Conservation (phyloP, 768 basidiomycete genomes). For the Psilocybe subaeruginosa region DNA sequence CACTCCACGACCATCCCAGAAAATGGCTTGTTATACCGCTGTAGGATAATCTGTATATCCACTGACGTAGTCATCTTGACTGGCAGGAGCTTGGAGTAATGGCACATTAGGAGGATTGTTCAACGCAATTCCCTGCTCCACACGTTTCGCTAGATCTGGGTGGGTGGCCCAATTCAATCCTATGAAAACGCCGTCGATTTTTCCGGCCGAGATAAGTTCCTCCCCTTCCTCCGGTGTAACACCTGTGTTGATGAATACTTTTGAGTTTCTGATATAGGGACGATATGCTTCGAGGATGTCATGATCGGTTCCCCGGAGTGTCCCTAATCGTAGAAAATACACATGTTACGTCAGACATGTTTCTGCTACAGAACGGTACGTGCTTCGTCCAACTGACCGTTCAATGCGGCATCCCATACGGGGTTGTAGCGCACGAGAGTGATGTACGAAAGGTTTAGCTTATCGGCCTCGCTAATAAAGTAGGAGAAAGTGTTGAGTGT, state of each 20-base stretch:
- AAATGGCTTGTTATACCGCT: background rate
- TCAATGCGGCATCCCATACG: background rate
- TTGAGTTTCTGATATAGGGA: slow-evolving; percentile 3
- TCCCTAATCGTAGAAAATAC: background rate
- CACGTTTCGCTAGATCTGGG: slow-evolving; percentile 6
- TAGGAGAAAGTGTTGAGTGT: slow-evolving; percentile 44
- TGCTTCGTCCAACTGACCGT: background rate
- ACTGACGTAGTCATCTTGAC: background rate
- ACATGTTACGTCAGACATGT: too few species aligned
- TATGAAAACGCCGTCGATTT: slow-evolving; percentile 1
- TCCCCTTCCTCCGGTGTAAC: slow-evolving; percentile 6
- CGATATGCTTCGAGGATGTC: slow-evolving; percentile 3
- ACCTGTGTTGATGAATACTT: slow-evolving; percentile 3
- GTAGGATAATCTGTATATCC: slow-evolving; percentile 9
- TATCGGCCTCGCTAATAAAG: slow-evolving; percentile 43
- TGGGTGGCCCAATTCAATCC: slow-evolving; percentile 2
- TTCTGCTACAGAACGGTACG: too few species aligned
- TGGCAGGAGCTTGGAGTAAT: background rate
- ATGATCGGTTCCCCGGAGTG: background rate
- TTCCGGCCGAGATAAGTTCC: slow-evolving; percentile 1
- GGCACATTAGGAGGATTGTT: background rate
- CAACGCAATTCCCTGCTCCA: slow-evolving; percentile 1
- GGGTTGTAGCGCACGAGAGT: slow-evolving; percentile 31
- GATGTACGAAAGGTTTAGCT: slow-evolving; percentile 39
- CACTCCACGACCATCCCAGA: background rate